Evolutionary conservation across 2,329 filamentous ascomycete genomes (phyloP).

Genomic region (Clonostachys rosea): DNA sequence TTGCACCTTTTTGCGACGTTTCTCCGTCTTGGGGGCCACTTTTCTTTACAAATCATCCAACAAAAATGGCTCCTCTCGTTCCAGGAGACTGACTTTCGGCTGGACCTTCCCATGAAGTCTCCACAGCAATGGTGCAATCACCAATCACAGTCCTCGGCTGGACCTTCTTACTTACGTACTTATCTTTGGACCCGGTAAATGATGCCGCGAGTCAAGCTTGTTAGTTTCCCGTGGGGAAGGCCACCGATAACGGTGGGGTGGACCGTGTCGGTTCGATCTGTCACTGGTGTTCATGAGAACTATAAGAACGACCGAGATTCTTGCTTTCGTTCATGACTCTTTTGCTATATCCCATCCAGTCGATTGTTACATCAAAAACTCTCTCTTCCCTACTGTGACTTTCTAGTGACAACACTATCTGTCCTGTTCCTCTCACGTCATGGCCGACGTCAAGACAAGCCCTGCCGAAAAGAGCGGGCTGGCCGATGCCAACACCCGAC

Average conservation of each 20-base stretch:
- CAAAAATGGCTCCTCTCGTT: neutral
- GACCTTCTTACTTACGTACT: neutral
- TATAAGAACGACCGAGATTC: too few relatives aligned
- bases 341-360: too few relatives aligned
- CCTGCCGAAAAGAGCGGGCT: too few relatives aligned
- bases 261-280: neutral
- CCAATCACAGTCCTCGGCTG: neutral
- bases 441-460: slow-evolving; percentile 17
- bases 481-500: too few relatives aligned
- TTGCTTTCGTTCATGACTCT: too few relatives aligned
- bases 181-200: neutral
- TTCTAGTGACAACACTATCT: too few relatives aligned
- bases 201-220: neutral
- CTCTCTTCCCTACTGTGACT: too few relatives aligned
- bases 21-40: too few relatives aligned
- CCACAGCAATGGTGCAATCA: neutral
- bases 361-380: too few relatives aligned
- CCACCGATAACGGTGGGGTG: neutral
- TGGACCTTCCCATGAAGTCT: neutral
- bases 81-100: neutral
- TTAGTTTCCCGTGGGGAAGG: neutral
- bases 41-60: too few relatives aligned
- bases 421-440: neutral
- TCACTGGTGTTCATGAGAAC: neutral
- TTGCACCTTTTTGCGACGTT: too few relatives aligned